Evolutionary conservation across 306 rosid genomes (phyloP).

Genomic region (Casuarina glauca): DNA sequence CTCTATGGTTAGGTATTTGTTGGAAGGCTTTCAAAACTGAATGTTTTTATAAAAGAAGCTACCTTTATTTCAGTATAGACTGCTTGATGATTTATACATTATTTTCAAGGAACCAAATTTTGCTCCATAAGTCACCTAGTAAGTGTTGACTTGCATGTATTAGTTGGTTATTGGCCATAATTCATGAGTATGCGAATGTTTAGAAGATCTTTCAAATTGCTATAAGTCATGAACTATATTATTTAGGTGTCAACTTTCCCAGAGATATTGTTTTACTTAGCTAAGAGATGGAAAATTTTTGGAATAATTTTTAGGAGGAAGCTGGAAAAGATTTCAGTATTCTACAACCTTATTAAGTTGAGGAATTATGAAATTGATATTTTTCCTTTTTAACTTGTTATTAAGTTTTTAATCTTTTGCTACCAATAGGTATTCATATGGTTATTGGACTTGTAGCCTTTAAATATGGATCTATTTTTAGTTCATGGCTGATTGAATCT

Average conservation of each 20-base stretch:
- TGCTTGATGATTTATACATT: not conserved
- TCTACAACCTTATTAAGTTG: not conserved
- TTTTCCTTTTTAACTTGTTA: not conserved
- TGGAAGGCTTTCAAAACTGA: not conserved
- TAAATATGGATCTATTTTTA: not conserved
- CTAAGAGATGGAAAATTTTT: not conserved
- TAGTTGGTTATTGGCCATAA: not conserved
- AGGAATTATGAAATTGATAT: not conserved
- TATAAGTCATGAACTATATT: not conserved
- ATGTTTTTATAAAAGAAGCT: not conserved
- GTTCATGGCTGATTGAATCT: constrained; percentile 24
- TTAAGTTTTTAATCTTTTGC: not conserved
- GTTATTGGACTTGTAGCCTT: not conserved
- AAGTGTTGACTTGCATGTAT: not conserved
- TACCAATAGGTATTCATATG: not conserved
- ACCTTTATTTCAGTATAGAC: not conserved
- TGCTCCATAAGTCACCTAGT: not conserved
- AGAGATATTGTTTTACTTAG: not conserved
- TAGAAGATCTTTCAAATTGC: not conserved
- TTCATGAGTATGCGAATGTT: not conserved
- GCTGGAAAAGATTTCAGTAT: not conserved
- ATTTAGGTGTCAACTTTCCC: not conserved
- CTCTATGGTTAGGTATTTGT: not conserved
- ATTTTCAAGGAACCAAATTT: not conserved
- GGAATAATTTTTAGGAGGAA: not conserved